These are phyloP conservation scores for Alternaria viburni DNA, from an alignment of 2,329 filamentous ascomycete species.

Conservation along the genomic window DNA sequence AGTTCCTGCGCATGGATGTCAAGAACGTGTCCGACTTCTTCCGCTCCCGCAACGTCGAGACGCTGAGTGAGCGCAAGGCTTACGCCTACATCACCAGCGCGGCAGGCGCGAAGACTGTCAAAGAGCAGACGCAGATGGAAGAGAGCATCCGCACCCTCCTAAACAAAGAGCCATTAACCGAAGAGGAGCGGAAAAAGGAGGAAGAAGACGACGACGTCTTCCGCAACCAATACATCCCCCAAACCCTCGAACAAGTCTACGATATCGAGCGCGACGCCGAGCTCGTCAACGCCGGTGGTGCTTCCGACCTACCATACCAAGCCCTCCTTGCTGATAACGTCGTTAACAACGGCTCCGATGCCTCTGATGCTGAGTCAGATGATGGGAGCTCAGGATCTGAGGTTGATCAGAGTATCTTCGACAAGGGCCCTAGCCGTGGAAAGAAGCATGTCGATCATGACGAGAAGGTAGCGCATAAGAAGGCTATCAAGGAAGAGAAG, in stretches of 20 bases:
- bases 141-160: conserved; percentile 72
- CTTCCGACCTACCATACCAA: conserved; percentile 80
- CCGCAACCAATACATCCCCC: conserved; percentile 93
- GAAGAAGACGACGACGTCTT: conserved; percentile 92
- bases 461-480: conserved; percentile 85
- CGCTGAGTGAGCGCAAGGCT: conserved; percentile 76
- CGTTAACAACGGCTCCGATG: conserved; percentile 52
- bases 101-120: conserved; percentile 58
- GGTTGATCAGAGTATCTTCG: conserved; percentile 42
- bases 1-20: conserved; percentile 97
- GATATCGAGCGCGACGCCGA: conserved; percentile 91
- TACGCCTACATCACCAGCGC: conserved; percentile 81
- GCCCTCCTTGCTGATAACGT: conserved; percentile 79
- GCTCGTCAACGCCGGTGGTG: conserved; percentile 74
- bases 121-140: conserved; percentile 67
- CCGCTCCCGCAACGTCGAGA: conserved; percentile 81
- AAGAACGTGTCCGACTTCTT: conserved; percentile 98
- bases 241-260: conserved; percentile 94
- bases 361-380: conserved; percentile 38
- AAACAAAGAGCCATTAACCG: conserved; percentile 56
- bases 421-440: conserved; percentile 42
- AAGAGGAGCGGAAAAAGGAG: conserved; percentile 61
- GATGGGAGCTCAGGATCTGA: conserved; percentile 30
- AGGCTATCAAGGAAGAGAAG: conserved; percentile 92
- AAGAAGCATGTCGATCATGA: conserved; percentile 86